Percentiles rank a stretch among this genome's conserved stretches.
Evolutionary conservation across 495 filamentous ascomycete species (phyloP).

Genomic region (Penicillium lagena): DNA sequence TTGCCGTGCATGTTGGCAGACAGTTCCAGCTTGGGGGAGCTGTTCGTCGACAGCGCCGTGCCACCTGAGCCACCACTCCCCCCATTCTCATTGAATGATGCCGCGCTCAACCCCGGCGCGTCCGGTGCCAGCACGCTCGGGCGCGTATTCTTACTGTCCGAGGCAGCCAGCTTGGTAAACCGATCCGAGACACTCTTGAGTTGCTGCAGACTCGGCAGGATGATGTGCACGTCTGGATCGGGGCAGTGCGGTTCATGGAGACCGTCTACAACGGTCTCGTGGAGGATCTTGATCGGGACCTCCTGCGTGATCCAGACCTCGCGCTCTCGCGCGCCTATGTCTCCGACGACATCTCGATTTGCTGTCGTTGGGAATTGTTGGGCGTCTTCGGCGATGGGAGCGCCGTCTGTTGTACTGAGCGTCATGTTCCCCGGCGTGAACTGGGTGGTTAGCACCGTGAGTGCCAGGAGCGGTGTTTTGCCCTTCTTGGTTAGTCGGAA

Average conservation of each 20-base stretch:
- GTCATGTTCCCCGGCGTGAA: constrained; percentile 41
- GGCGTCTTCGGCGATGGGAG: constrained; percentile 15
- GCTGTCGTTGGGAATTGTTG: constrained; percentile 5
- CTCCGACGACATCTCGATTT: constrained; percentile 38
- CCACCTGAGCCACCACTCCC: constrained; percentile 2
- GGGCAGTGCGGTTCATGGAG: constrained; percentile 86
- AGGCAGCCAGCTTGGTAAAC: constrained; percentile 70
- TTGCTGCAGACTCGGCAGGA: constrained; percentile 74
- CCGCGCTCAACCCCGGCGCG: constrained; percentile 2
- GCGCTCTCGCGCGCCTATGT: constrained; percentile 46
- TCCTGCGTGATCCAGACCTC: constrained; percentile 94
- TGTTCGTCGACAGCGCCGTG: constrained; percentile 15
- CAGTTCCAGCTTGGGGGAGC: constrained; percentile 64
- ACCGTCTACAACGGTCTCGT: constrained; percentile 68
- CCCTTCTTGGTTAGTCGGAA: constrained; percentile 92
- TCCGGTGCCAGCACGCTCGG: constrained; percentile 8
- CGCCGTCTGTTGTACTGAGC: constrained; percentile 31
- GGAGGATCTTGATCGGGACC: constrained; percentile 85
- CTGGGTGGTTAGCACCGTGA: constrained; percentile 67
- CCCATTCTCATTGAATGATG: background rate
- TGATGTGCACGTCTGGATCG: constrained; percentile 91
- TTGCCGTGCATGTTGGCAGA: constrained; percentile 90
- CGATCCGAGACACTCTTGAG: constrained; percentile 89
- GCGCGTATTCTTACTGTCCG: constrained; percentile 20
- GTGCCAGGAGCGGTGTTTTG: constrained; percentile 70